A percentile compares a stretch with the other conserved stretches of the same genome.
phyloP scores from a whole-genome alignment of 2,329 filamentous ascomycete species.

The Trichoderma harzianum region DNA sequence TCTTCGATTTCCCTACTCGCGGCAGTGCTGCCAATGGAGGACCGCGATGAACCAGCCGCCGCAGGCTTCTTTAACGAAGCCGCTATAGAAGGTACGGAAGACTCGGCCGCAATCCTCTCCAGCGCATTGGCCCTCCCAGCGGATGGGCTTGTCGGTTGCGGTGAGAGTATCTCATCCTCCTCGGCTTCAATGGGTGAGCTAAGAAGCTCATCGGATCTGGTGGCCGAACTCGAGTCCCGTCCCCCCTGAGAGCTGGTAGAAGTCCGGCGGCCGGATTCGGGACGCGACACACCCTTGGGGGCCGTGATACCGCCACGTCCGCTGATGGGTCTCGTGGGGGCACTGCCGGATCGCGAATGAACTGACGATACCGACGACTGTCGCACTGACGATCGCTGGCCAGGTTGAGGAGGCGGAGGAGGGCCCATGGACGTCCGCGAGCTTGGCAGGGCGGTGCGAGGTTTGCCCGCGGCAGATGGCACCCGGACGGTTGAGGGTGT shows the following conservation, averaged over 20 bases:
- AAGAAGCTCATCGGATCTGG: constrained; percentile 31
- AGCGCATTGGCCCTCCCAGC: constrained; percentile 49
- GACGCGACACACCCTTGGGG: constrained; percentile 36
- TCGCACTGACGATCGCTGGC: constrained; percentile 39
- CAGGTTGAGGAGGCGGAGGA: constrained; percentile 52
- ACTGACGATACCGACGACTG: constrained; percentile 45
- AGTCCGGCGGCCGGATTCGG: constrained; percentile 40
- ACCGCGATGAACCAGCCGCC: constrained; percentile 27
- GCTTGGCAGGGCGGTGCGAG: constrained; percentile 54
- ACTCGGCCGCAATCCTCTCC: constrained; percentile 47
- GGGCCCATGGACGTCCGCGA: constrained; percentile 66
- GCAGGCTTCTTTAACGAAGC: constrained; percentile 31
- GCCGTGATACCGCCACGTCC: constrained; percentile 40
- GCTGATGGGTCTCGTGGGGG: constrained; percentile 37
- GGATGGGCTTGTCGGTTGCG: constrained; percentile 50
- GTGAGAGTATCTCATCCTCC: constrained; percentile 45
- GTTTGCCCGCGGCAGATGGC: constrained; percentile 44
- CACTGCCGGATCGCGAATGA: constrained; percentile 32
- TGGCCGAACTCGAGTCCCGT: constrained; percentile 38
- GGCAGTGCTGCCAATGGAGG: constrained; percentile 47
- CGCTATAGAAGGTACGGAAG: constrained; percentile 30
- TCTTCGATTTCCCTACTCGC: constrained; percentile 73
- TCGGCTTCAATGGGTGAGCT: constrained; percentile 51
- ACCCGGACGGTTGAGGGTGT: constrained; percentile 58
- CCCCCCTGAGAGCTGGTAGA: constrained; percentile 48